Conservation (phyloP, 2,329 filamentous ascomycete genomes). For the Nemania diffusa region DNA sequence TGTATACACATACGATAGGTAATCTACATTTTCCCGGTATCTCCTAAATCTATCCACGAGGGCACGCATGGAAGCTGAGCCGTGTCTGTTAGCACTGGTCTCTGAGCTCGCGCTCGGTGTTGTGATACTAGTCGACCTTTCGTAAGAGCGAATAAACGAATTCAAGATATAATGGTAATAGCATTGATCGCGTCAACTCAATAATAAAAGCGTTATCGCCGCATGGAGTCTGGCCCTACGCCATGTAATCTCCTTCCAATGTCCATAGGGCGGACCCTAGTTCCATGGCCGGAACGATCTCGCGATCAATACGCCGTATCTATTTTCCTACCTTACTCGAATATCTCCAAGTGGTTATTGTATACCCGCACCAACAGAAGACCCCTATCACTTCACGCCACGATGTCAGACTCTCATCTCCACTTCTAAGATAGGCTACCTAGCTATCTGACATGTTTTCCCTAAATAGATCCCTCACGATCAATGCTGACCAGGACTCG, state of each 20-base stretch:
- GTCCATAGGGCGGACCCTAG: slow-evolving; percentile 7
- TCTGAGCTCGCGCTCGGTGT: background rate
- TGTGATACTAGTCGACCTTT: background rate
- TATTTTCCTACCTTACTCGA: slow-evolving; percentile 7
- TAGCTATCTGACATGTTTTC: slow-evolving; percentile 12
- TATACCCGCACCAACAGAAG: slow-evolving; percentile 11
- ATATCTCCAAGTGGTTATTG: slow-evolving; percentile 4
- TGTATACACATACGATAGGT: background rate
- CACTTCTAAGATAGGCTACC: slow-evolving; percentile 23
- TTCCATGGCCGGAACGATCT: slow-evolving; percentile 11
- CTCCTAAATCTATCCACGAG: background rate
- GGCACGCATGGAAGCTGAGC: background rate
- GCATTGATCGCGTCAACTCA: background rate
- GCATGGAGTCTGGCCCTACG: slow-evolving; percentile 1
- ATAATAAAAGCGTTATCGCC: background rate
- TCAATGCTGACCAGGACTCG: slow-evolving; percentile 23
- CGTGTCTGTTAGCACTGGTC: background rate
- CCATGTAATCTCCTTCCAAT: slow-evolving; percentile 4
- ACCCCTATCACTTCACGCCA: slow-evolving; percentile 12
- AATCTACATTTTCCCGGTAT: slow-evolving; percentile 2
- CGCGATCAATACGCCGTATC: slow-evolving; percentile 4
- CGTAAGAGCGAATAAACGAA: background rate
- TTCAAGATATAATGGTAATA: background rate
- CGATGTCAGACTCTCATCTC: slow-evolving; percentile 16
- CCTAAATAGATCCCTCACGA: slow-evolving; percentile 17